Conservation (phyloP, 1,284 basidiomycete species). For the Neolentinus lepideus region DNA sequence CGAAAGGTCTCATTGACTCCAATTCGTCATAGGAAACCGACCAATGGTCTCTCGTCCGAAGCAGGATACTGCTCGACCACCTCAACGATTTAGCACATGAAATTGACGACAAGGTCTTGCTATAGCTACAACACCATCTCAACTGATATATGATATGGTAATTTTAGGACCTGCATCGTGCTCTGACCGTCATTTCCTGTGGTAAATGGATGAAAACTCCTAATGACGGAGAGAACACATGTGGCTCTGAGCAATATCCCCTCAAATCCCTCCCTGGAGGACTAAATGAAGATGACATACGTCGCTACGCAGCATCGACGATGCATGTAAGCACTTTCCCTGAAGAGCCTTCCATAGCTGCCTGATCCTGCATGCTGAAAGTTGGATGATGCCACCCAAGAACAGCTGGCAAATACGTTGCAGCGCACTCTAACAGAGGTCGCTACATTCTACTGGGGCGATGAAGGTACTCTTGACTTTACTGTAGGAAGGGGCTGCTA, state of each 20-base stretch:
- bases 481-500: background rate
- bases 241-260: background rate
- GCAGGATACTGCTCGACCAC: slow-evolving; percentile 10
- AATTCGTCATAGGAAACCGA: no score
- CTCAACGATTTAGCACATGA: slow-evolving; percentile 5
- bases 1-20: no score
- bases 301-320: background rate
- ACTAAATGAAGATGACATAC: background rate
- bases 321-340: background rate
- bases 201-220: background rate
- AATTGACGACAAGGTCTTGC: background rate
- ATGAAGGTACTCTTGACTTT: background rate
- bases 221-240: no score
- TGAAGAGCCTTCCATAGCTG: background rate
- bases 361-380: background rate
- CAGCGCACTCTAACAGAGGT: background rate
- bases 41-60: slow-evolving; percentile 1
- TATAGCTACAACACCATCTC: background rate
- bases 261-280: background rate
- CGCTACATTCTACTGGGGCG: background rate
- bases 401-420: background rate
- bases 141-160: background rate
- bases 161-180: background rate
- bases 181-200: background rate
- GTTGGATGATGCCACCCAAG: background rate